Conservation (phyloP, 495 filamentous ascomycete genomes). For the Mycothermus thermophilus region DNA sequence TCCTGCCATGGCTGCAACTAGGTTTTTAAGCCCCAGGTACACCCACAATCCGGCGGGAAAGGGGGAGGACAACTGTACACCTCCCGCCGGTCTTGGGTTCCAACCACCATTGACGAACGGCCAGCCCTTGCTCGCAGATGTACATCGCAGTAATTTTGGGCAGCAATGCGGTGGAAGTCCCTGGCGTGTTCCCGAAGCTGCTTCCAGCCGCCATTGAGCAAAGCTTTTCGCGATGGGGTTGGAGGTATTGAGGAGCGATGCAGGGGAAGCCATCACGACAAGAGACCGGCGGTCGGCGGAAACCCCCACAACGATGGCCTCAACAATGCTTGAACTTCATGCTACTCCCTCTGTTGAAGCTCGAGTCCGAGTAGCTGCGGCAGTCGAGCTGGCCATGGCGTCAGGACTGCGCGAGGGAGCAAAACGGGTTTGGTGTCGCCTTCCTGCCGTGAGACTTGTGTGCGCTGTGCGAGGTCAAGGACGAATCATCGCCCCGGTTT, state of each 20-base stretch:
- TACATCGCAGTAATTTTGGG: constrained; percentile 22
- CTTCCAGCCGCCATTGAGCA: no score
- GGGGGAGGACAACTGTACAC: background rate
- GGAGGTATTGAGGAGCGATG: background rate
- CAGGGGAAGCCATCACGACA: constrained; percentile 3
- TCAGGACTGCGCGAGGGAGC: constrained; percentile 10
- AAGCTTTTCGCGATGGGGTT: background rate
- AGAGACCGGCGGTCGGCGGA: constrained; percentile 12
- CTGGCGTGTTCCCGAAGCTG: constrained; percentile 15
- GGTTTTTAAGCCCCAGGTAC: constrained; percentile 3
- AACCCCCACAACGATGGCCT: background rate
- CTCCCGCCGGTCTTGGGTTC: no score
- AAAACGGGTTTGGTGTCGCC: background rate
- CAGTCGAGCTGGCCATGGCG: constrained; percentile 9
- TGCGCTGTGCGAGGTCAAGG: background rate
- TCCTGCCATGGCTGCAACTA: no score
- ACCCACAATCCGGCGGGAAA: constrained; percentile 2
- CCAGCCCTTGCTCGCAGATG: no score
- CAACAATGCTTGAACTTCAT: no score
- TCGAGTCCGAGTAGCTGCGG: background rate
- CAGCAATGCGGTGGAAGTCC: constrained; percentile 36
- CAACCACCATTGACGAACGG: no score
- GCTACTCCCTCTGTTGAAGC: no score
- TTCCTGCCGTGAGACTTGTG: background rate
- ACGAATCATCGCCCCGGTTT: constrained; percentile 4